Conservation (phyloP, 345 rosid species). For the Moricandia moricandioides region DNA sequence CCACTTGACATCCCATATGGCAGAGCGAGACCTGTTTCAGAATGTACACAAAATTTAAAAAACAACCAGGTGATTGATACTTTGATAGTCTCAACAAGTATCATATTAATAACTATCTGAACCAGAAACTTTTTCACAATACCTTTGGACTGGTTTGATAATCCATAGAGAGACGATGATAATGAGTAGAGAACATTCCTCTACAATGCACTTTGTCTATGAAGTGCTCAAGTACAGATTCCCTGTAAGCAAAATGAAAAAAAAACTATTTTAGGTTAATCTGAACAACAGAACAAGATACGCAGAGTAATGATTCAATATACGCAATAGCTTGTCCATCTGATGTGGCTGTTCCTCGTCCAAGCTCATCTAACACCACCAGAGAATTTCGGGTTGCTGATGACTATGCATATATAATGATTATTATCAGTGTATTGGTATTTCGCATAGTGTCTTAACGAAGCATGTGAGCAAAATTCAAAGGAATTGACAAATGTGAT, state of each 20-base stretch:
- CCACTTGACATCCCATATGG: conserved; percentile 92
- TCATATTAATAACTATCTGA: not conserved
- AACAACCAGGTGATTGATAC: conserved; percentile 12
- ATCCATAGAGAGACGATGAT: conserved; percentile 82
- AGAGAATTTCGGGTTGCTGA: conserved; percentile 75
- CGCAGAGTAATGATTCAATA: conserved; percentile 22
- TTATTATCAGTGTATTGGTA: conserved; percentile 3
- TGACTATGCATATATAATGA: conserved; percentile 50
- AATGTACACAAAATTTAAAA: not conserved
- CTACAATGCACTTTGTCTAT: conserved; percentile 72
- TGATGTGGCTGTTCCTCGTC: conserved; percentile 95
- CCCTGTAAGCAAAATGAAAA: conserved; percentile 43
- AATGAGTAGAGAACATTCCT: conserved; percentile 96
- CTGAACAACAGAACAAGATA: conserved; percentile 4
- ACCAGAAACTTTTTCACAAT: conserved; percentile 6
- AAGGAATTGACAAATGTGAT: not conserved
- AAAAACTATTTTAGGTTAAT: not conserved
- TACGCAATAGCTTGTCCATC: conserved; percentile 99
- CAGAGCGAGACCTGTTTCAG: conserved; percentile 72
- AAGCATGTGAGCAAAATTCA: not conserved
- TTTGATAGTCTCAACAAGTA: not conserved
- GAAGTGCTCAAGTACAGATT: conserved; percentile 88
- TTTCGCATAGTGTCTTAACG: not conserved
- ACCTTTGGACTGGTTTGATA: conserved; percentile 60
- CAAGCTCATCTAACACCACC: conserved; percentile 95